Evolutionary conservation across 176 grass and related monocot genomes (phyloP).

Genomic region (Tuctoria greenei): DNA sequence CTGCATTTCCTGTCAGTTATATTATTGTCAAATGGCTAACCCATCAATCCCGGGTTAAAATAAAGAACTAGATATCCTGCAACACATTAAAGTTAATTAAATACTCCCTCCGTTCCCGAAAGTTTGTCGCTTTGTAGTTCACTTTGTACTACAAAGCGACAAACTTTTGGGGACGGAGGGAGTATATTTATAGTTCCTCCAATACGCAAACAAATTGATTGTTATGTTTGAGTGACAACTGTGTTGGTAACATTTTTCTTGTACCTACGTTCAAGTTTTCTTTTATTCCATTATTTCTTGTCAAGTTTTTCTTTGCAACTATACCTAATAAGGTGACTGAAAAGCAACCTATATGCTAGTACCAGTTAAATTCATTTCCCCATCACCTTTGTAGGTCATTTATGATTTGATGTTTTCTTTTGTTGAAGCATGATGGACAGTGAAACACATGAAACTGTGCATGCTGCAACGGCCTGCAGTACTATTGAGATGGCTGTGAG

Average conservation of each 20-base stretch:
- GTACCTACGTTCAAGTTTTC: neutral
- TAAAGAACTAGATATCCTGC: too few relatives aligned
- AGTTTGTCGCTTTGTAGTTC: too few relatives aligned
- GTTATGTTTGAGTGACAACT: too few relatives aligned
- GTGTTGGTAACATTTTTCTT: neutral
- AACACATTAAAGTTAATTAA: too few relatives aligned
- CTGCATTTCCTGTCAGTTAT: neutral
- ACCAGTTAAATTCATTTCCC: neutral
- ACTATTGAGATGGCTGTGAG: slow-evolving; percentile 69
- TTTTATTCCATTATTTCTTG: neutral
- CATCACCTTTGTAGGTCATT: neutral
- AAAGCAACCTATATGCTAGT: slow-evolving; percentile 1
- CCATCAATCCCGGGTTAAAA: neutral
- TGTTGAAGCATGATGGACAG: slow-evolving; percentile 66
- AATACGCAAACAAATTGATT: too few relatives aligned
- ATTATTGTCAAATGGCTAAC: neutral
- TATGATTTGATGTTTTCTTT: slow-evolving; percentile 16
- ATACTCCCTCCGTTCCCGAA: too few relatives aligned
- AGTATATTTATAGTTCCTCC: too few relatives aligned
- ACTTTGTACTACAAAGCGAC: too few relatives aligned
- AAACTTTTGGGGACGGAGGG: too few relatives aligned
- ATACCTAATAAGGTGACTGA: neutral
- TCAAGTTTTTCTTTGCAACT: neutral
- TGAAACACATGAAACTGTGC: slow-evolving; percentile 28
- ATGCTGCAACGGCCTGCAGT: slow-evolving; percentile 33